phyloP scores from a whole-genome alignment of 2,329 filamentous ascomycete genomes.

The Nothopassalora personata region DNA sequence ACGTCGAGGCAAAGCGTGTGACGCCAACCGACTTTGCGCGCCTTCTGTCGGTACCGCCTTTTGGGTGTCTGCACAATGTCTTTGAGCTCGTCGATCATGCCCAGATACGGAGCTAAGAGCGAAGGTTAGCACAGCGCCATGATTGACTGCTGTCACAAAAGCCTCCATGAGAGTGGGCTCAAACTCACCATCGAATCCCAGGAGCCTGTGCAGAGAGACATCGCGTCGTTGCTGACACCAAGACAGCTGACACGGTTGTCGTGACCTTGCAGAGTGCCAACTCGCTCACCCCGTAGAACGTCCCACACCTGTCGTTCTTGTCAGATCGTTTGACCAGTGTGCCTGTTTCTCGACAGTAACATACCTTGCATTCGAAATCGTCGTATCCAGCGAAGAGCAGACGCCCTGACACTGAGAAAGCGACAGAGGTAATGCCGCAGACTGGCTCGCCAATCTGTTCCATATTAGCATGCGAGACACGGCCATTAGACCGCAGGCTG shows the following conservation, averaged over 20 bases:
- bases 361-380: conserved; percentile 99
- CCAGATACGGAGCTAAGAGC: conserved; percentile 47
- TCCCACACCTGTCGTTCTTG: conserved; percentile 75
- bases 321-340: conserved; percentile 4
- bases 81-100: conserved; percentile 34
- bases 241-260: conserved; percentile 98
- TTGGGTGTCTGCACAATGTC: neutral
- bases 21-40: neutral
- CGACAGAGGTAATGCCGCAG: conserved; percentile 96
- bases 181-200: conserved; percentile 96
- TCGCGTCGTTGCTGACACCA: conserved; percentile 97
- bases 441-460: conserved; percentile 87
- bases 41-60: neutral
- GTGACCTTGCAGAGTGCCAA: conserved; percentile 92
- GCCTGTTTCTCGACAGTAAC: neutral
- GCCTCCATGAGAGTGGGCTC: neutral
- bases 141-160: neutral
- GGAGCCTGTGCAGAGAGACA: conserved; percentile 97
- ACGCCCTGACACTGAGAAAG: conserved; percentile 92
- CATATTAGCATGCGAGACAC: conserved; percentile 15
- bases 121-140: conserved; percentile 16
- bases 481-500: conserved; percentile 9
- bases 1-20: neutral
- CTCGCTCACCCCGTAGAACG: conserved; percentile 90
- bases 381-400: conserved; percentile 96